A percentile compares a stretch with the other conserved stretches of the same genome.
Evolutionary conservation across 106 monocot genomes (phyloP).

Genomic region (Cymbidium sinense): DNA sequence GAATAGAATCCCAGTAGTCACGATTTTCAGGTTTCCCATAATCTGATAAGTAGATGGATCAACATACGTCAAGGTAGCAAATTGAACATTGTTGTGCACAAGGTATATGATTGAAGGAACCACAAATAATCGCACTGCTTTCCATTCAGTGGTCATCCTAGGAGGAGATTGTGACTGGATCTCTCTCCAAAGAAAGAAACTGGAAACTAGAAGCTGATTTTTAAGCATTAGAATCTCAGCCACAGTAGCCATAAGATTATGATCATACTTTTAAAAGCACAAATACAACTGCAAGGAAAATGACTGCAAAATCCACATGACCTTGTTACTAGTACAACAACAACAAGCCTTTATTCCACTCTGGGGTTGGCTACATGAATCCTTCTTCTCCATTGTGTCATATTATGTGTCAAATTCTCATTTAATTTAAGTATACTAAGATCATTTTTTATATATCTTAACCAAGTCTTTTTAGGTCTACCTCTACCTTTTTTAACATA

Average conservation of each 20-base stretch:
- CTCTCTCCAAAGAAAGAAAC: slow-evolving; percentile 86
- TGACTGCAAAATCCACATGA: background rate
- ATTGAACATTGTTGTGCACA: slow-evolving; percentile 94
- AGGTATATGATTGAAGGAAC: slow-evolving; percentile 93
- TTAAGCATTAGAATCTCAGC: slow-evolving; percentile 12
- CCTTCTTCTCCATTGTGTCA: no score
- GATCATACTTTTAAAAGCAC: background rate
- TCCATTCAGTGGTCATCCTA: slow-evolving; percentile 91
- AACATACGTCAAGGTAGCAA: slow-evolving; percentile 82
- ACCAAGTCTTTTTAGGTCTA: no score
- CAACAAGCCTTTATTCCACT: no score
- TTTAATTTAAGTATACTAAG: no score
- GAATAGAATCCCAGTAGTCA: slow-evolving; percentile 90
- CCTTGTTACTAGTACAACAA: no score
- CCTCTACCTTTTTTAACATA: no score
- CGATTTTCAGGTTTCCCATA: slow-evolving; percentile 97
- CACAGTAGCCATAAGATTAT: background rate
- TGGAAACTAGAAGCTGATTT: slow-evolving; percentile 75
- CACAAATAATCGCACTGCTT: slow-evolving; percentile 54
- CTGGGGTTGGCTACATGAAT: no score
- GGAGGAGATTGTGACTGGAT: slow-evolving; percentile 42
- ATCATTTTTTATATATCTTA: no score
- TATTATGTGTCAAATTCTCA: no score
- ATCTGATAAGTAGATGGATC: slow-evolving; percentile 98
- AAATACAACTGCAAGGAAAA: background rate